Conservation (phyloP, 352 stramenopile species). For the Thalassiosira exigua region DNA sequence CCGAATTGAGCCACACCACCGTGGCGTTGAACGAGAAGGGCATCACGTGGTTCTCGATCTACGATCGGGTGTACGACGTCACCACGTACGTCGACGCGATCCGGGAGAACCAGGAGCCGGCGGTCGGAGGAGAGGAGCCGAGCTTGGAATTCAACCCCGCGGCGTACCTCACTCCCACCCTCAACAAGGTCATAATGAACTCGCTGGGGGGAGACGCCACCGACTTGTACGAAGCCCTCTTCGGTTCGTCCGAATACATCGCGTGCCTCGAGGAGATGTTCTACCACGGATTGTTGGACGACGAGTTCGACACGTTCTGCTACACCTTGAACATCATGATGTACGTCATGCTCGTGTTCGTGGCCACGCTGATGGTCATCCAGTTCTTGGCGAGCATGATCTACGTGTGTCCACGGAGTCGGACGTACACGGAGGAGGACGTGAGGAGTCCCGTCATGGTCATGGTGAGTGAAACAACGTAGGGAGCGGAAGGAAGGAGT, state of each 20-base stretch:
- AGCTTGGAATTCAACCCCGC: constrained; percentile 41
- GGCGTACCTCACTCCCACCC: constrained; percentile 55
- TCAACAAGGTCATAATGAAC: constrained; percentile 74
- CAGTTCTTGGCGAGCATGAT: constrained; percentile 54
- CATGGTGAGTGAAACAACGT: too few species aligned
- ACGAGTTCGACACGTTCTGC: constrained; percentile 50
- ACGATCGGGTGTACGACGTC: constrained; percentile 69
- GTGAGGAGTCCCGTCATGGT: constrained; percentile 62
- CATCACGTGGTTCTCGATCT: constrained; percentile 51
- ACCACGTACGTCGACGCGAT: constrained; percentile 65
- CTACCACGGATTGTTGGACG: constrained; percentile 57
- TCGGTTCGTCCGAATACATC: constrained; percentile 64
- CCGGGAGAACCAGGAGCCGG: constrained; percentile 50
- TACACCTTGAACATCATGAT: constrained; percentile 63
- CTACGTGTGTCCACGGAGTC: constrained; percentile 50
- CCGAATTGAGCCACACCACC: constrained; percentile 45
- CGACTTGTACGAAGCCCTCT: constrained; percentile 66
- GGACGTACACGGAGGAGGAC: constrained; percentile 58
- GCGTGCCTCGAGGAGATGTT: constrained; percentile 69
- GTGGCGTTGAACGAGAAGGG: constrained; percentile 32
- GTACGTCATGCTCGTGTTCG: constrained; percentile 63
- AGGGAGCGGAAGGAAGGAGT: too few species aligned
- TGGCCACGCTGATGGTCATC: constrained; percentile 56
- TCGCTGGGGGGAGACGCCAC: constrained; percentile 58
- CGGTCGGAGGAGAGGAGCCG: constrained; percentile 19